Percentiles rank a stretch among this genome's conserved stretches.
These are phyloP conservation scores for Cercospora beticola DNA, from an alignment of 2,329 filamentous ascomycete species.

Conservation along the genomic window DNA sequence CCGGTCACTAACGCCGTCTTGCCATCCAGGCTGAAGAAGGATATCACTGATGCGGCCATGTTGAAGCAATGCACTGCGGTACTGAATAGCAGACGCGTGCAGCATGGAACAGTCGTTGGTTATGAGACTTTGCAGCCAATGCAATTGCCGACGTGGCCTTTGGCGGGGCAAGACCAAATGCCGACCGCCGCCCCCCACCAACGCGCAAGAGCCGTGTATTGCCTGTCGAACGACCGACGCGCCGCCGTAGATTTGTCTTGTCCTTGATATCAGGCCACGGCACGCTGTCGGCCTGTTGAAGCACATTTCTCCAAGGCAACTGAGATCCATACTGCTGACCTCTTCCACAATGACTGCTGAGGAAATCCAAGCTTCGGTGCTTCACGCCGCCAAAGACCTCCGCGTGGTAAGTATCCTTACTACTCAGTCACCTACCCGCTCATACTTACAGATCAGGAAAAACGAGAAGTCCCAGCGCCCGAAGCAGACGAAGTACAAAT, in stretches of 20 bases:
- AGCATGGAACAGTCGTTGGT: background rate
- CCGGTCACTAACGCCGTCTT: conserved; percentile 53
- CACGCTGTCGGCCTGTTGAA: background rate
- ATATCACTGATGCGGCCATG: conserved; percentile 39
- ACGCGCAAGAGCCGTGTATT: conserved; percentile 7
- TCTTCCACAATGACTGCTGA: conserved; percentile 22
- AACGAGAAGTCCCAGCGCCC: conserved; percentile 50
- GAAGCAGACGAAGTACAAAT: conserved; percentile 60
- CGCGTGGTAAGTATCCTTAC: conserved; percentile 50
- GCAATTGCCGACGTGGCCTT: background rate
- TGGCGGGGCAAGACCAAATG: conserved; percentile 10
- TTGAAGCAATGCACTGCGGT: conserved; percentile 3
- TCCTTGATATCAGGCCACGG: background rate
- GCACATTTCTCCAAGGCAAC: background rate
- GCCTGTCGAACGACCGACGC: background rate
- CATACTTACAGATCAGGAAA: conserved; percentile 47
- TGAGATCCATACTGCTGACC: background rate
- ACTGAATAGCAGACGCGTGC: background rate
- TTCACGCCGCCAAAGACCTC: conserved; percentile 62
- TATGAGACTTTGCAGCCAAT: background rate
- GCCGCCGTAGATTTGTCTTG: background rate
- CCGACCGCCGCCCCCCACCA: conserved; percentile 18
- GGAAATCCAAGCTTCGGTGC: conserved; percentile 53
- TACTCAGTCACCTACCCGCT: background rate
- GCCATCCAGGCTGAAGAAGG: conserved; percentile 52